Conservation (phyloP, 352 stramenopile genomes). For the Pythium phragmiticola region DNA sequence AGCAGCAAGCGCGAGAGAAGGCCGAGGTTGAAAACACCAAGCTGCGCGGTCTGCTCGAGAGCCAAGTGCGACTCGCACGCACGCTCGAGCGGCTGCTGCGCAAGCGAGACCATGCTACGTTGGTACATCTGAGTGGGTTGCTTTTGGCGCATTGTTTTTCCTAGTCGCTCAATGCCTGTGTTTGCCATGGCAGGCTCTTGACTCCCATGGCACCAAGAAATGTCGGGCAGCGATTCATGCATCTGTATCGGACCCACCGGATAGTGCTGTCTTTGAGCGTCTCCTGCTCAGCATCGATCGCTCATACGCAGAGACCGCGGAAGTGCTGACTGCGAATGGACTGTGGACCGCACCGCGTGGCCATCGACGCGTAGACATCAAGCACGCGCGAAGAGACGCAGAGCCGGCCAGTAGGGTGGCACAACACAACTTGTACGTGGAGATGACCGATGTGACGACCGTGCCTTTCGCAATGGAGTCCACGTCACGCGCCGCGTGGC, state of each 20-base stretch:
- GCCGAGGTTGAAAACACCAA: constrained; percentile 21
- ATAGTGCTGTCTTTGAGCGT: constrained; percentile 29
- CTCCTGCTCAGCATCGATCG: constrained; percentile 29
- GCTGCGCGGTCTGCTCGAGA: constrained; percentile 16
- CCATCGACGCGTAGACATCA: constrained; percentile 10
- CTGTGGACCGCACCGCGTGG: constrained; percentile 21
- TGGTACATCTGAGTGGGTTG: not conserved
- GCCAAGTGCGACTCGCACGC: constrained; percentile 17
- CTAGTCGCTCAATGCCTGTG: not conserved
- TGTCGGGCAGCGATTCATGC: not conserved
- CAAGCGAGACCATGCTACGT: constrained; percentile 6
- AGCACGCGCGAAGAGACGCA: not conserved
- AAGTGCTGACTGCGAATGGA: constrained; percentile 38
- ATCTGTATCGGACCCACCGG: not conserved
- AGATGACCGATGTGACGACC: constrained; percentile 26
- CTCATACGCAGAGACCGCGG: constrained; percentile 31
- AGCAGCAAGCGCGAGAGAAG: not conserved
- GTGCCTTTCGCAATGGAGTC: constrained; percentile 27
- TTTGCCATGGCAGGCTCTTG: not conserved
- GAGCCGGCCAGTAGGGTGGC: not conserved
- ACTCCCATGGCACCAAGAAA: not conserved
- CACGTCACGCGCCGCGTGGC: constrained; percentile 26
- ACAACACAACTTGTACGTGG: constrained; percentile 13
- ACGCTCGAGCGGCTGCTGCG: constrained; percentile 20
- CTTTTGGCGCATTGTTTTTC: not conserved